Evolutionary conservation across 345 rosid genomes (phyloP), one percentile per base, ranked within the genome.

Genomic region (Melaleuca quinquenervia): DNA sequence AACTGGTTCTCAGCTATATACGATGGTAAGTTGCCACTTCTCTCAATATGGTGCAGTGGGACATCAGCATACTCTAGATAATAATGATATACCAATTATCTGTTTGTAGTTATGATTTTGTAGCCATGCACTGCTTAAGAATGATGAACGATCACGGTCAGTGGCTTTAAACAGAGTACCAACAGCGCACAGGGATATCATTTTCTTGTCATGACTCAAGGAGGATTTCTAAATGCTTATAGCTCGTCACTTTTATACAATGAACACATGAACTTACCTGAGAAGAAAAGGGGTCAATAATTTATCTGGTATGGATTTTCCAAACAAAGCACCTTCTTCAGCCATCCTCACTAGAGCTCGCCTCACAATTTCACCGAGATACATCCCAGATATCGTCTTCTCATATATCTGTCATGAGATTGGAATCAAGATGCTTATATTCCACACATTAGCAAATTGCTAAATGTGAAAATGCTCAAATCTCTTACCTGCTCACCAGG

Each of bases 341-440:
- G 94, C 93, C 94, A 96, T 93, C 82, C 90, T 85, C 32, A 91
- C 88, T 45, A 95, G 90, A 75, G 89, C 95, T 87, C 95, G 86
- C 24, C 96, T 89, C 21, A 91, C 97, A 87, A 95, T 95, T 91
- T 96, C 98, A 83, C 98, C 98, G n/a, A 93, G 94, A 88, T 95
- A 95, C 98, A 96, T 96, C 85, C 98, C 99, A 52, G 98, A 93
- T 88, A 95, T 95, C 83, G 94, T 96, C 93, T 94, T 96, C 94
- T 96, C 99, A 86, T 90, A 93, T 89, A 94, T 93, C 99, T 96
- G 88, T 44, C 48, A 70, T 18, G 48, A 1, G 80, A 70, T 70
- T 70, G 80, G 26, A 70, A 27, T 51, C 45, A 52, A 82, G 58
- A 16, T 82, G 56, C 56, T 53, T 15, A 4, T 26, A 27, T 82